Base-by-base conservation (phyloP, 176 grass and related monocot genomes). In the Zoysia pacifica region DNA sequence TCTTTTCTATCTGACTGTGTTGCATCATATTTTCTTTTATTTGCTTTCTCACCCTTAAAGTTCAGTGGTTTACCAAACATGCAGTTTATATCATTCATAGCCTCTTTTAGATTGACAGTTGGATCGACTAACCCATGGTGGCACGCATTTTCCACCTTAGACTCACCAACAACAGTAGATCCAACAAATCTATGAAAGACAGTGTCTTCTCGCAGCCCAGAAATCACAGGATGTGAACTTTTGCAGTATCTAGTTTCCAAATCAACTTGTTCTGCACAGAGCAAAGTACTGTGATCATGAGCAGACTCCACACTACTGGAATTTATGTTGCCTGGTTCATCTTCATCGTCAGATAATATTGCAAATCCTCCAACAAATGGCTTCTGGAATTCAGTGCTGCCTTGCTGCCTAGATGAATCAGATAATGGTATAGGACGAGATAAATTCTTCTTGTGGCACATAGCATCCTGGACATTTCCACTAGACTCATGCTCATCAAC, bases 21-120 rank as follows among this genome's bases (percentile, higher is more conserved):
- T 28, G 62, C 12, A 81, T 80, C 72, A 18, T 28, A 75, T 83
- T 89, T 82, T 68, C 69, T 77, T 39, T 77, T 89, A 37, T 44
- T 81, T 47, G 71, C 76, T 79, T 66, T 98, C 19, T 89, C 81
- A 43, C 48, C 68, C 75, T 94, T 86, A 78, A 91, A 87, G 75
- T 94, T 85, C 41, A 97, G 42, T 73, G 94, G 94, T 60, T 84
- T 89, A 48, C 91, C 91, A 91, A 97, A 97, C 94, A 94, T 94
- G 79, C 37, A 83, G 68, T 97, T 97, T 86, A 97, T 94, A 16
- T 93, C 94, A 86, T 93, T 65, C 94, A 94, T 97, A 44, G 91
- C 89, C 78, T 97, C 94, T 81, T 91, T 88, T 83, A 97, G 75
- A 63, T 97, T 97, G 53, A 97, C 45, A 65, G 89, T 97, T 79